phyloP scores from a whole-genome alignment of 495 filamentous ascomycete species.

The Aspergillus steynii region DNA sequence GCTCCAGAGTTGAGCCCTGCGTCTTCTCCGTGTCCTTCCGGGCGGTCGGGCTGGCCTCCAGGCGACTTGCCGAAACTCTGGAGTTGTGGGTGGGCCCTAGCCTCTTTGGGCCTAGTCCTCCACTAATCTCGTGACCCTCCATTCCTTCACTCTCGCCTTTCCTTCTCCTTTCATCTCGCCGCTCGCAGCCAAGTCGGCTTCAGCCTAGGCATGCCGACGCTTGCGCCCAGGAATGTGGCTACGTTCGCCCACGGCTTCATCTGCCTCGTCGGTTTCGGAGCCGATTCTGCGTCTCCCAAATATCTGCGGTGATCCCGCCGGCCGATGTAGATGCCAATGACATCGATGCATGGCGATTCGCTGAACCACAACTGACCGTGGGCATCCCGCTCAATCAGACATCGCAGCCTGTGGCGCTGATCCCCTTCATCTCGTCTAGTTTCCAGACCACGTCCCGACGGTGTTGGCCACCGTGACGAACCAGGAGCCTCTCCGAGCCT shows the following conservation, averaged over 20 bases:
- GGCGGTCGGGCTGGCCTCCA: background rate
- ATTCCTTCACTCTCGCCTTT: background rate
- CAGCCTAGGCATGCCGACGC: conserved; percentile 12
- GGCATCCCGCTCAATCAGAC: conserved; percentile 3
- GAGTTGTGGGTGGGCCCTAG: conserved; percentile 9
- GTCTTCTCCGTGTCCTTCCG: conserved; percentile 15
- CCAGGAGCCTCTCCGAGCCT: conserved; percentile 11
- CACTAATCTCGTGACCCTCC: background rate
- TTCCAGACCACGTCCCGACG: conserved; percentile 7
- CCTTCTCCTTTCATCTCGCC: conserved; percentile 2
- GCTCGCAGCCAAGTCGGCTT: conserved; percentile 11
- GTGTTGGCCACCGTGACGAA: conserved; percentile 10
- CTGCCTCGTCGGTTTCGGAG: background rate
- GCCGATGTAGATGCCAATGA: background rate
- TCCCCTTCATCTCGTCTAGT: conserved; percentile 10
- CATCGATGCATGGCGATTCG: background rate
- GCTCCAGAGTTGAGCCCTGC: conserved; percentile 9
- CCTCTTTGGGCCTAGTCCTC: background rate
- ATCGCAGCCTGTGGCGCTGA: conserved; percentile 5
- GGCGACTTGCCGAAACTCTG: conserved; percentile 10
- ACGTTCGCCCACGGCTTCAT: background rate
- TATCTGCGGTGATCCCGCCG: background rate
- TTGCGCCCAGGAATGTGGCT: background rate
- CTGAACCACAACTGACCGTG: conserved; percentile 7
- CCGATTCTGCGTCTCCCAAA: background rate